Evolutionary conservation across 2,329 filamentous ascomycete species (phyloP), one percentile per base, ranked within the genome.

Genomic region (Dothideomycetes sp.): DNA sequence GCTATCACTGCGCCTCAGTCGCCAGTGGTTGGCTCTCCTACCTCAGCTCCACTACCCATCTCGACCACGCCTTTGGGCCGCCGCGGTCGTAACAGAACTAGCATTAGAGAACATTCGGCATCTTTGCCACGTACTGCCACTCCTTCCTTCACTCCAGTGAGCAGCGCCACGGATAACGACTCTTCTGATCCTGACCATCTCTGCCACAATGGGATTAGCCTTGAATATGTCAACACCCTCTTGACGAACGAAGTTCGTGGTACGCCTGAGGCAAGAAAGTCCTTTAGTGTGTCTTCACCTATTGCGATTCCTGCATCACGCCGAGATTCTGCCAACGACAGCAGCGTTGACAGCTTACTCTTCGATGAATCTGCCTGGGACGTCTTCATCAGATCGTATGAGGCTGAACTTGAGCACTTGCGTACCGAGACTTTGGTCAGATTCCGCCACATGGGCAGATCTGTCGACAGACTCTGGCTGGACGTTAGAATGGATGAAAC

Each of bases 341-440:
- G 29, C 13, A 23, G 15, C 5, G 12, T 16, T 17, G 18, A 15
- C 12, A 15, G 42, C 15, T 47, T 29, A 28, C 23, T 29, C 27
- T 57, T 55, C 42, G 50, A 56, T 40, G 52, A 53, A 29, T 47
- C 46, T 23, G 53, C 55, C 23, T 58, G 55, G 57, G 54, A 56
- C 39, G 48, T 47, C 15, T 59, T 54, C 46, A 27, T 52, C 23
- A 47, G 45, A 31, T 45, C 48, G 3, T 56, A 51, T 47, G 47
- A 53, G 23, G 55, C 52, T 16, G 57, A 61, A 46, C 44, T 58
- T 16, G 33, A 41, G 13, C 57, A 64, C 33, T 47, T 68, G 27
- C 61, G 60, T 43, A 55, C 56, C 23, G 57, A 60, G 41, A 54
- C 59, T n/a, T 51, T 68, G 22, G 57, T 62, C 3, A 63, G 65